Conservation (phyloP, 768 basidiomycete species). For the Suillus americanus region DNA sequence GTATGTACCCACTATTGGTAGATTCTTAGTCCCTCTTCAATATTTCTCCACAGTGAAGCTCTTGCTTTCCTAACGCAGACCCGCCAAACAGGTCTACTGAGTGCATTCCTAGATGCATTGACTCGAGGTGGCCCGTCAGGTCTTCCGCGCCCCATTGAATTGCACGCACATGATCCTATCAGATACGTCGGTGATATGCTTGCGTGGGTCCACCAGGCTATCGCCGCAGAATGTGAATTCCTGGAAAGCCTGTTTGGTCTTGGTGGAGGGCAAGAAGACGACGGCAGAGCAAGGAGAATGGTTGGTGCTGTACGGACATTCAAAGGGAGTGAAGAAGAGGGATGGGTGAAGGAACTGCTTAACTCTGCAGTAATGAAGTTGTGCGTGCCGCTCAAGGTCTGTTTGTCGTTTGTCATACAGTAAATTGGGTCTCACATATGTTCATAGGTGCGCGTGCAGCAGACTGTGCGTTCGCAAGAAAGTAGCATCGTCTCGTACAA, state of each 20-base stretch:
- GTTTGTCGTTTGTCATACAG: slow-evolving; percentile 4
- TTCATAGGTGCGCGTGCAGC: slow-evolving; percentile 78
- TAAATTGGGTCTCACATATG: neutral
- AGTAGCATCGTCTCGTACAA: slow-evolving; percentile 91
- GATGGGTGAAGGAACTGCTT: slow-evolving; percentile 77
- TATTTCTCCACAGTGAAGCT: slow-evolving; percentile 56
- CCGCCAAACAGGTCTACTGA: slow-evolving; percentile 76
- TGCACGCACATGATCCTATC: slow-evolving; percentile 96
- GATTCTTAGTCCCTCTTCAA: neutral
- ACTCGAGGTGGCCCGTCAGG: slow-evolving; percentile 87
- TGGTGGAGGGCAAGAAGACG: slow-evolving; percentile 34
- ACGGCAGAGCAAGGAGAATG: slow-evolving; percentile 48
- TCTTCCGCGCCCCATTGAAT: slow-evolving; percentile 88
- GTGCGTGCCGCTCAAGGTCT: slow-evolving; percentile 85
- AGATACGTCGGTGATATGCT: slow-evolving; percentile 98
- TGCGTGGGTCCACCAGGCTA: slow-evolving; percentile 96
- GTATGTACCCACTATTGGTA: slow-evolving; percentile 16
- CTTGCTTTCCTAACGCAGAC: slow-evolving; percentile 76
- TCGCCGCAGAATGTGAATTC: slow-evolving; percentile 94
- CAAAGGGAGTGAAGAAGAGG: slow-evolving; percentile 63
- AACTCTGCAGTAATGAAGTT: slow-evolving; percentile 81
- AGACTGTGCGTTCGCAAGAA: slow-evolving; percentile 92
- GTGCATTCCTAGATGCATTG: slow-evolving; percentile 82
- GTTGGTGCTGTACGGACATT: slow-evolving; percentile 68
- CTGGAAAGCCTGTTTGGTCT: slow-evolving; percentile 84